Evolutionary conservation across 2,329 filamentous ascomycete species (phyloP), one percentile per base, ranked within the genome.

Genomic region (Trichoderma sp.): DNA sequence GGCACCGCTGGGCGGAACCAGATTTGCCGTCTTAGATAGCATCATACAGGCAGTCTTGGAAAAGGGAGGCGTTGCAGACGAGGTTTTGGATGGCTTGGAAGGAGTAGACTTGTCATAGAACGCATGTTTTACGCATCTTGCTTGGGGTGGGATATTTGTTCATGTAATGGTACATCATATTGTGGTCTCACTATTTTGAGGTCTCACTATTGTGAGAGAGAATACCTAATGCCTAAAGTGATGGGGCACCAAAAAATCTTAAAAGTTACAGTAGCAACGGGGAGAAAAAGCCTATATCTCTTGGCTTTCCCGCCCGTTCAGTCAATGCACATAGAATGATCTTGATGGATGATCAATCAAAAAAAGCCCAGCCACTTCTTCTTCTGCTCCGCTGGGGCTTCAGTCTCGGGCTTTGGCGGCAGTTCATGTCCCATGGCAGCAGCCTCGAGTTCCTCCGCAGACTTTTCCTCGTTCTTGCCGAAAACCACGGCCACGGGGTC

Each of bases 321-420:
- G 56, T 39, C 46, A 65, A 63, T 61, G 59, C 58, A 68, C 37
- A 56, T 68, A 68, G 46, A 34, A 66, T 59, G 28, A 66, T 66
- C 63, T 51, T 30, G 18, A 49, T 10, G 21, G 21, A 30, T 55
- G 24, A 51, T 43, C 32, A 49, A 59, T 64, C 43, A 94, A 85
- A 93, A 96, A 75, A 97, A 90, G 16, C 93, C 93, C 74, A 96
- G 83, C 88, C 91, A 94, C 83, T 92, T 94, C 83, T 92, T 94
- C 68, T 89, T 80, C 18, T 72, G 71, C 63, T 75, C 70, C 26
- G 34, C 49, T 13, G 59, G 28, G 54, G 73, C 77, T 69, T 75
- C 77, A 39, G 70, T 72, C 52, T 74, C 72, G 11, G 70, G 49
- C 70, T 75, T 73, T 51, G 70, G 71, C 14, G 76, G 71, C 30